phyloP scores from a whole-genome alignment of 768 basidiomycete species.

The Amanita pseudoporphyria region DNA sequence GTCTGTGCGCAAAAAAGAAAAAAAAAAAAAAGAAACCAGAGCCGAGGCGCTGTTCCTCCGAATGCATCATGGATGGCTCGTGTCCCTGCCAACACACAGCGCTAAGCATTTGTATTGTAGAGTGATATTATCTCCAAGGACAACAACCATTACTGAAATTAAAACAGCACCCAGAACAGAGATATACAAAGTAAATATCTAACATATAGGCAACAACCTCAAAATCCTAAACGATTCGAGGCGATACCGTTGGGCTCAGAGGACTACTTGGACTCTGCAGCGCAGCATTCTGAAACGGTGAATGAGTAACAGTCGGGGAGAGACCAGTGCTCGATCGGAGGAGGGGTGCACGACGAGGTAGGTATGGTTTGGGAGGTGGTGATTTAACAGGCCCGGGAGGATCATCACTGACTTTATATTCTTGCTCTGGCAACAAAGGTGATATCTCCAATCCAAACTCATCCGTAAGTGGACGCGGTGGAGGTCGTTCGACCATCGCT shows the following conservation, averaged over 20 bases:
- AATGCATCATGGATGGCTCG: background rate
- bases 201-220: no score
- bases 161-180: no score
- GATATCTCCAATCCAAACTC: conserved; percentile 39
- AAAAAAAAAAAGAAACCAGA: no score
- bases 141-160: no score
- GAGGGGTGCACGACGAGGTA: conserved; percentile 43
- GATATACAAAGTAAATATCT: no score
- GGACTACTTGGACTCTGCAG: background rate
- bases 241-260: background rate
- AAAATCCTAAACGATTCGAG: background rate
- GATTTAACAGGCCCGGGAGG: conserved; percentile 24
- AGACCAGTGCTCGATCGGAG: background rate
- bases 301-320: background rate
- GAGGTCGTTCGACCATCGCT: conserved; percentile 80
- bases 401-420: background rate
- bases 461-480: conserved; percentile 61
- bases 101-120: no score
- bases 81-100: no score
- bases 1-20: conserved; percentile 5
- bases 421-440: conserved; percentile 10
- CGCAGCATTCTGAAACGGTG: background rate
- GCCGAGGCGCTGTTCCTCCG: background rate
- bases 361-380: conserved; percentile 46
- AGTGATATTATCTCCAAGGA: no score